Evolutionary conservation across 2,329 filamentous ascomycete genomes (phyloP).

Genomic region (Furcasterigmium sp.): DNA sequence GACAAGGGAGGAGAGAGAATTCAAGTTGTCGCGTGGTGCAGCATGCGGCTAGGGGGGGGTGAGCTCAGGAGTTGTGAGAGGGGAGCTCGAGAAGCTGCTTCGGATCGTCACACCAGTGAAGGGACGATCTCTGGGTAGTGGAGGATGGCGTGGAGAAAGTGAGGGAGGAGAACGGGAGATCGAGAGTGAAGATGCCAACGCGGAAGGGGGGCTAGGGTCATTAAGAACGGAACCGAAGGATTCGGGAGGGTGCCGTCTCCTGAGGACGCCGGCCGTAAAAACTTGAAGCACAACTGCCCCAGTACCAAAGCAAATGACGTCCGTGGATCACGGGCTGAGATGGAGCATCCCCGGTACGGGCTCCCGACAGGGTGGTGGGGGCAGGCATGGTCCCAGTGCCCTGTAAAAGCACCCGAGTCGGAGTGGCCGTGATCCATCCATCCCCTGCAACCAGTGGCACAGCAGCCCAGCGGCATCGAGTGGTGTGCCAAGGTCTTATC

Average conservation of each 20-base stretch:
- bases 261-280: not conserved
- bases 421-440: not conserved
- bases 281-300: not conserved
- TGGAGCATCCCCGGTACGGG: not conserved
- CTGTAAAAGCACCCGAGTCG: not conserved
- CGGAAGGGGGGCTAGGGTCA: not conserved
- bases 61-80: not conserved
- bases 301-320: conserved; percentile 2
- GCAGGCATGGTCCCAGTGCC: not conserved
- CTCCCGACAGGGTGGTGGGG: conserved; percentile 1
- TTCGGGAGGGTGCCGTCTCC: not conserved
- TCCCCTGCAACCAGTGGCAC: not conserved
- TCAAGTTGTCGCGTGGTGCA: not conserved
- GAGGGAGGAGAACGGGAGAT: not conserved
- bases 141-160: not conserved
- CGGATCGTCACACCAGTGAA: not conserved
- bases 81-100: not conserved
- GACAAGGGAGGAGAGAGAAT: not conserved
- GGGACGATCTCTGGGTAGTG: not conserved
- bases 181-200: not conserved
- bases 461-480: not conserved
- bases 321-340: conserved; percentile 3
- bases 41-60: not conserved
- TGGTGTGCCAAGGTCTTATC: not conserved
- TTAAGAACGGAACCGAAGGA: not conserved